Evolutionary conservation across 2,329 filamentous ascomycete genomes (phyloP), one percentile per base, ranked within the genome.

Genomic region (Peltaster fructicola): DNA sequence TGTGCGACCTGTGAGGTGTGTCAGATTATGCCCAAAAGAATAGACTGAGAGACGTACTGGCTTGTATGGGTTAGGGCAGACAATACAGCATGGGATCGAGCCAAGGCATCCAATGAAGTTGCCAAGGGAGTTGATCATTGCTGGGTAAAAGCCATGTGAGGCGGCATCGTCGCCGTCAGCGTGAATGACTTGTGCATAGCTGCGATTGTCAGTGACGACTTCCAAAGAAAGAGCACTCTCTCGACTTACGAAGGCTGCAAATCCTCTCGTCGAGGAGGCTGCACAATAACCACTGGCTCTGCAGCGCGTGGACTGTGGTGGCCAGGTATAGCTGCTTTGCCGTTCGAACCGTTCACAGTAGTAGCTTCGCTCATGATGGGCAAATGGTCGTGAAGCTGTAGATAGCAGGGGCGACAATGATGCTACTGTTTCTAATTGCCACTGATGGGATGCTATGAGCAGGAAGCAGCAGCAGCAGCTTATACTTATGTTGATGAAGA

Each of bases 1-100:
- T 95, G 88, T 28, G 67, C 60, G 31, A 98, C 85, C 33, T 34
- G 29, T 36, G 39, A 21, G 36, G 15, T 11, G 22, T 31, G 8
- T 23, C 21, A 23, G 21, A 7, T n/a, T 7, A 10, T 13, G 21
- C 15, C 15, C 11, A 7, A 13, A 13, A 8, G n/a, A 9, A 23
- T 14, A 13, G 21, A 14, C n/a, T n/a, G 14, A 9, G 4, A 7
- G 14, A 17, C 15, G 6, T n/a, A 4, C 26, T 23, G 71, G 73
- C 60, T 90, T 91, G 66, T 84, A 95, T 3, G 85, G 88, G 57
- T 98, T 98, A 24, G 88, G 88, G 59, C 78, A 93, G 55, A 73
- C 61, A 48, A 92, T 56, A 51, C 84, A 91, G 69, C 84, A 91
- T 4, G 88, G 88, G 38, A 95, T 64, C 10, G 88, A 82, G 24